Conservation (phyloP, 441 rosid genomes). For the Brassica balearica region DNA sequence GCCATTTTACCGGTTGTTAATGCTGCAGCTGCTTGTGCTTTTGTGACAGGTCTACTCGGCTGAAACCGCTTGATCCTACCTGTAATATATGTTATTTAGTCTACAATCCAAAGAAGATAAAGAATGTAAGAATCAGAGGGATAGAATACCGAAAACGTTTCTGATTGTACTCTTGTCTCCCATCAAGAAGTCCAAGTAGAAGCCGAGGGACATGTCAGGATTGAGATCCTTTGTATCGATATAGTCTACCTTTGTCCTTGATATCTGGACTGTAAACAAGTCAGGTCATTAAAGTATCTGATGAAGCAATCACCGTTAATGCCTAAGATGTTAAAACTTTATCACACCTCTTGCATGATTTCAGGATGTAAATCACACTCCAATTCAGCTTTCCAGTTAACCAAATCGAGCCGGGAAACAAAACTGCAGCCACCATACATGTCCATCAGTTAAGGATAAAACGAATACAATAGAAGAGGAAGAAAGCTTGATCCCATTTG, state of each 20-base stretch:
- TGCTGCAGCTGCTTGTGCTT: constrained; percentile 68
- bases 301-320: not conserved
- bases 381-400: constrained; percentile 86
- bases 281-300: not conserved
- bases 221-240: constrained; percentile 81
- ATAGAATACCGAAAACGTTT: constrained; percentile 80
- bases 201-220: constrained; percentile 64
- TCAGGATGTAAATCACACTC: constrained; percentile 63
- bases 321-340: constrained; percentile 27
- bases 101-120: not conserved
- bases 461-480: not conserved
- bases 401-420: constrained; percentile 72
- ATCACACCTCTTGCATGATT: constrained; percentile 68
- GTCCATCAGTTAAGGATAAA: not conserved
- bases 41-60: constrained; percentile 79
- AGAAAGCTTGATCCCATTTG: not conserved
- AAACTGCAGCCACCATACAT: constrained; percentile 56
- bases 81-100: constrained; percentile 27
- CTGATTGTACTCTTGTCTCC: constrained; percentile 76
- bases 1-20: constrained; percentile 79
- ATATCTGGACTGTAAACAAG: constrained; percentile 98
- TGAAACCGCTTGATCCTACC: constrained; percentile 88
- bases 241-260: constrained; percentile 74
- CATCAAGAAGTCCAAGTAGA: constrained; percentile 72
- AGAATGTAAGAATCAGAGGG: not conserved